Evolutionary conservation across 495 filamentous ascomycete genomes (phyloP), one percentile per base, ranked within the genome.

Genomic region (Penicilliopsis zonata): DNA sequence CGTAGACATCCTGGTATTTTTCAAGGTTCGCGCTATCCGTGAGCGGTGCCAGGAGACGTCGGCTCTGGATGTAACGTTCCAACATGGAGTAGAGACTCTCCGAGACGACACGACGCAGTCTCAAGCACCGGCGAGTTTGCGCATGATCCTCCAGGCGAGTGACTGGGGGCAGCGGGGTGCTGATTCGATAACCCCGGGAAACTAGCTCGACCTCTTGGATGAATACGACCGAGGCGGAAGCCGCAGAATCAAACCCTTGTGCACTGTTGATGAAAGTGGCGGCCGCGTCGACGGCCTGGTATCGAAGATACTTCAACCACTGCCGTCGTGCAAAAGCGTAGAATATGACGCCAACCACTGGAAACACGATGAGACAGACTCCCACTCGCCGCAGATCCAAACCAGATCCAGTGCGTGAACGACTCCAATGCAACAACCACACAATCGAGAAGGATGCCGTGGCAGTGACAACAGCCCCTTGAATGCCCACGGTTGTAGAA

Each of bases 191-290:
- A 30, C 90, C 90, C 43, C 88, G 73, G 23, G 88, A 88, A 9
- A 96, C 88, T 30, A 96, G 66, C 56, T 96, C 90, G 13, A 96
- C 88, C 53, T 98, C 90, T 58, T 96, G 88, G 37, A 98, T 81
- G 31, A 95, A 72, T 19, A 79, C 78, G 19, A 98, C 64, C 2
- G 86, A 80, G 16, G 85, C 76, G 32, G 78, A 79, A 20, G 73
- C 78, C 18, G 82, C 78, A 18, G 78, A 72, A 53, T 96, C 86
- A 39, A 92, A 86, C 14, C 80, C 76, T 41, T 90, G 87, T 23
- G 85, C 74, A 40, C 72, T 76, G 16, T 72, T 62, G 35, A 92
- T 76, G 37, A 96, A 80, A 0, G 54, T 47, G 6, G 74, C 71
- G n/a, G 81, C 81, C 36, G 77, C 76, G 17, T 77, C 67, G 26